Evolutionary conservation across 2,329 filamentous ascomycete species (phyloP), one percentile per base, ranked within the genome.

Genomic region (Ceratocystis cubensis): DNA sequence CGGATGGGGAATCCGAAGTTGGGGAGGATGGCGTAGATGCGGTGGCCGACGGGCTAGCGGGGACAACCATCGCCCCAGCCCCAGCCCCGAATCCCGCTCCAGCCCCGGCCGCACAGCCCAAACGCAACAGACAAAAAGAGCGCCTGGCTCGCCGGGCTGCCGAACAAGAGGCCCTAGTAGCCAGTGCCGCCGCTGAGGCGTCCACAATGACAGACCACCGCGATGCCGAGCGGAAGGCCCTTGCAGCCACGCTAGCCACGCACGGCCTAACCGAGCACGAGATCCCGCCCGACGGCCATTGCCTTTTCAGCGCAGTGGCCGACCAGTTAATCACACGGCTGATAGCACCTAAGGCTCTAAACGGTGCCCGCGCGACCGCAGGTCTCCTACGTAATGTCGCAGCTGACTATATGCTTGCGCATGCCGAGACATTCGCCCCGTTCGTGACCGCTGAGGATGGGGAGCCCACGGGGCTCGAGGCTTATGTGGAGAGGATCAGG

Each of bases 271-370:
- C 78, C 22, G 89, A 96, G 78, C 83, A 88, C 71, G 85, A 90
- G 67, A 91, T 99, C 67, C 83, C 83, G 48, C 91, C 94, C 0
- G 93, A 99, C 75, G 94, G 94, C 0, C 94, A 99, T 77, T 99
- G 94, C 74, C 79, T 99, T 17, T 99, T 97, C 76, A 88, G 91
- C 17, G 91, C 94, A 0, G 82, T 97, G 63, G 92, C 93, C 30
- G 90, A 94, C 74, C 91, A 96, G 76, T 80, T 96, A 20, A 30
- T 13, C 10, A 30, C 48, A 5, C 64, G 67, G 22, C 25, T 44
- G 13, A 25, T 65, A 77, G 76, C 65, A 78, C 81, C 1, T 71
- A 85, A 37, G 25, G 69, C 67, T 69, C 64, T 5, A 37, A 70
- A 71, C 70, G 76, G 71, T 63, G 59, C 59, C 7, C 48, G 13